Base-by-base conservation (phyloP, 2,329 filamentous ascomycete genomes). In the Paraphoma sp. region DNA sequence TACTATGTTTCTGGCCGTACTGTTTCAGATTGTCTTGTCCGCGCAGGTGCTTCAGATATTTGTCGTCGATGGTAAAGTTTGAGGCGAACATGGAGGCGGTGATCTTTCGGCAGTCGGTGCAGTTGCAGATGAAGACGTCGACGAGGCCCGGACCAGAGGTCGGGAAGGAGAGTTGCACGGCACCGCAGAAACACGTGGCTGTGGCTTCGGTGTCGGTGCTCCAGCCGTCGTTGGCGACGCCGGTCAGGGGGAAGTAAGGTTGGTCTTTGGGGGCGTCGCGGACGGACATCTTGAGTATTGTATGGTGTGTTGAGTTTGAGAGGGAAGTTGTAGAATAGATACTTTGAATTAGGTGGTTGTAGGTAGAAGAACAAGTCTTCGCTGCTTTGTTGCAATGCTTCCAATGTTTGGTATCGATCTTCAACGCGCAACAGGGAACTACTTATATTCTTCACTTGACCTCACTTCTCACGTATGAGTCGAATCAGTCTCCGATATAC, bases 71-170 rank as follows among this genome's bases (percentile, higher is more conserved):
- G 43, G 76, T 78, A 63, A 88, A 85, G 70, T 84, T 86, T 31
- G 83, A 81, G 0, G 84, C 81, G 70, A 86, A 87, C 6, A 87
- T 86, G 0, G 84, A 85, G 0, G 85, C 84, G 0, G 83, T 87
- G 55, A 88, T 78, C 64, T 89, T 89, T 65, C 78, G 84, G 72
- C 85, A 88, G 73, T 89, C 86, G 33, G 75, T 68, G 69, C 86
- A 89, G 75, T 89, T 80, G 72, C 86, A 89, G 57, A 88, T 62
- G 65, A 87, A 87, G 4, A 77, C 80, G 53, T 72, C 69, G n/a
- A 83, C 53, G 0, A 87, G 70, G 2, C 79, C 82, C 0, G 79
- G 80, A 0, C 70, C 78, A 49, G 79, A 48, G 14, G 75, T 81
- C 1, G 84, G 81, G 18, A 71, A 70, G 38, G 52, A 53, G 1